Evolutionary conservation across 305 asterid species (phyloP).

Genomic region (Andrographis paniculata): DNA sequence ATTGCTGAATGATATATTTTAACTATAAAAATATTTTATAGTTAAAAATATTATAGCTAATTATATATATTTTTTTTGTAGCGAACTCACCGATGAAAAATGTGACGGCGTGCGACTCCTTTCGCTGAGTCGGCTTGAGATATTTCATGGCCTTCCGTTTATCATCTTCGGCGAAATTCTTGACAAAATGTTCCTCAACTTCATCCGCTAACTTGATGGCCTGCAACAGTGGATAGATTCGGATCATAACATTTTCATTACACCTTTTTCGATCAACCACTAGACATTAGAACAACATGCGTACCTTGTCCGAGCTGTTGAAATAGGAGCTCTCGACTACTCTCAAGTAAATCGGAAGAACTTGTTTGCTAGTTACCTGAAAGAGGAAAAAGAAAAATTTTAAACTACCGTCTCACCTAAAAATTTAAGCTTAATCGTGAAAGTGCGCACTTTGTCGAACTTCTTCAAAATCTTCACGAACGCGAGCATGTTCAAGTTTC

Average conservation of each 20-base stretch:
- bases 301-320: constrained; percentile 94
- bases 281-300: neutral
- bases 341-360: constrained; percentile 76
- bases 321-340: constrained; percentile 90
- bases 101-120: constrained; percentile 70
- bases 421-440: neutral
- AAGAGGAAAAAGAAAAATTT: constrained; percentile 5
- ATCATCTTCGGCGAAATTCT: constrained; percentile 73
- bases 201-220: constrained; percentile 69
- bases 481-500: constrained; percentile 92
- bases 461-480: constrained; percentile 91
- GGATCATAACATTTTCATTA: neutral
- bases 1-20: too few species aligned
- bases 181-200: constrained; percentile 70
- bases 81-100: constrained; percentile 72
- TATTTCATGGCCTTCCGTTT: constrained; percentile 79
- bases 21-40: too few species aligned
- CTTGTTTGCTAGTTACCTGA: constrained; percentile 84
- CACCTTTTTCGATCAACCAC: constrained; percentile 18
- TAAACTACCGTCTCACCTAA: too few species aligned
- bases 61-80: too few species aligned
- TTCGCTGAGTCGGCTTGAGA: constrained; percentile 68
- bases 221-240: constrained; percentile 40
- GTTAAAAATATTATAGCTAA: too few species aligned
- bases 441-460: constrained; percentile 72